Percentiles rank a stretch among this genome's conserved stretches.
Conservation (phyloP, 768 basidiomycete genomes). For the Termitomyces sp. region DNA sequence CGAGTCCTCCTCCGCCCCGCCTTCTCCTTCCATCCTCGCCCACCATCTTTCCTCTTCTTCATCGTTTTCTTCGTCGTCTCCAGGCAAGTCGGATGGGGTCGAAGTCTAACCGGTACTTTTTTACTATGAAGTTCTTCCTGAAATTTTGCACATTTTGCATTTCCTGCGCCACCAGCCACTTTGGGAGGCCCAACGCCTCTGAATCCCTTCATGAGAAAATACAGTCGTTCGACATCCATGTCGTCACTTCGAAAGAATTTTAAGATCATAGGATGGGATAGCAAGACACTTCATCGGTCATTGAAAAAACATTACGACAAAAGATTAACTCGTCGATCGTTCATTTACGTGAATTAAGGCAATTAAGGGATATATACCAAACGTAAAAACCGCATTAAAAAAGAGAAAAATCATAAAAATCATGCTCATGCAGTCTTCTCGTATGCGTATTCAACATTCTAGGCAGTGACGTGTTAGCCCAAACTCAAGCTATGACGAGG, state of each 20-base stretch:
- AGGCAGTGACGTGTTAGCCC: background rate
- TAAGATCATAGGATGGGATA: too few relatives aligned
- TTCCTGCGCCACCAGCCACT: too few relatives aligned
- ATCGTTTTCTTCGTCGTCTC: too few relatives aligned
- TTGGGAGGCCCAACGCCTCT: background rate
- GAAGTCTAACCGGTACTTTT: too few relatives aligned
- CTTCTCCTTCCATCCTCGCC: too few relatives aligned
- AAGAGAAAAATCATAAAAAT: background rate
- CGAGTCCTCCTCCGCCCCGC: too few relatives aligned
- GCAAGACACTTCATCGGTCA: too few relatives aligned
- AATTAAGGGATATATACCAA: background rate
- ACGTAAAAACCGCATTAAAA: background rate
- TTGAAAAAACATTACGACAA: background rate
- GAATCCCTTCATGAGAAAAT: background rate
- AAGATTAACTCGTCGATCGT: background rate
- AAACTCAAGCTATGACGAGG: background rate
- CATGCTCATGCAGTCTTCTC: slow-evolving; percentile 5
- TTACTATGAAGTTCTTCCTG: too few relatives aligned
- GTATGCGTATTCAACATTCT: slow-evolving; percentile 5
- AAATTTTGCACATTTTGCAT: too few relatives aligned
- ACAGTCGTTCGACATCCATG: too few relatives aligned
- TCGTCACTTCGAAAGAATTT: too few relatives aligned
- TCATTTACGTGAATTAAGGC: background rate
- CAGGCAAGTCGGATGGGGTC: slow-evolving; percentile 12
- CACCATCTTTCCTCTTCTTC: too few relatives aligned